phyloP scores from a whole-genome alignment of 257 asterid genomes.

The Petunia secreta region DNA sequence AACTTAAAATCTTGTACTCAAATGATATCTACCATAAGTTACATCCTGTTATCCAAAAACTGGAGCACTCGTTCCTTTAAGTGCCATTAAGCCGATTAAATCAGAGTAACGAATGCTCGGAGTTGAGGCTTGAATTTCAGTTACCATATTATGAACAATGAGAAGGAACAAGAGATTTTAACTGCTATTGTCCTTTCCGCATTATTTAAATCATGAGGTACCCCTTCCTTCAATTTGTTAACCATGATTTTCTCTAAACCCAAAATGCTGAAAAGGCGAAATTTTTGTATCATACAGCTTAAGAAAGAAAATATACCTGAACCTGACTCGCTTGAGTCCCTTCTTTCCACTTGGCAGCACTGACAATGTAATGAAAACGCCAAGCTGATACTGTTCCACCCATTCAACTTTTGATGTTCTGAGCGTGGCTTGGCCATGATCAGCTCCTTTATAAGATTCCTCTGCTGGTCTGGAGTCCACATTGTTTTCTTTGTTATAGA shows the following conservation, averaged over 20 bases:
- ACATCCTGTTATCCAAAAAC: no score
- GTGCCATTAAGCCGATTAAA: not conserved
- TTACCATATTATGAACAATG: not conserved
- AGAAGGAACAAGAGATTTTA: not conserved
- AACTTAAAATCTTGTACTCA: no score
- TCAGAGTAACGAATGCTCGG: not conserved
- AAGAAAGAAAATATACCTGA: constrained; percentile 43
- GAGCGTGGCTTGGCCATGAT: constrained; percentile 30
- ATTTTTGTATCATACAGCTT: not conserved
- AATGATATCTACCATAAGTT: no score
- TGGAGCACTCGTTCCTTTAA: not conserved
- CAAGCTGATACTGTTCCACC: constrained; percentile 53
- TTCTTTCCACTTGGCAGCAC: constrained; percentile 39
- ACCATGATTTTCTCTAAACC: not conserved
- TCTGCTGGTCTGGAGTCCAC: constrained; percentile 31
- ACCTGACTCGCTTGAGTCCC: constrained; percentile 49
- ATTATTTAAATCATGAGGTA: not conserved
- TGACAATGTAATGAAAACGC: constrained; percentile 46
- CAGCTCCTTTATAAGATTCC: constrained; percentile 31
- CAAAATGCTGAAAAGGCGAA: not conserved
- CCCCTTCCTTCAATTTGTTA: not conserved
- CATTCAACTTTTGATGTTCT: constrained; percentile 39
- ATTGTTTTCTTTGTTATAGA: constrained; percentile 29
- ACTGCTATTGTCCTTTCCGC: not conserved
- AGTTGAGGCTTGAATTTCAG: not conserved